These are phyloP conservation scores for Aspergillus sp. DNA, from an alignment of 2,329 filamentous ascomycete genomes.

Conservation along the genomic window DNA sequence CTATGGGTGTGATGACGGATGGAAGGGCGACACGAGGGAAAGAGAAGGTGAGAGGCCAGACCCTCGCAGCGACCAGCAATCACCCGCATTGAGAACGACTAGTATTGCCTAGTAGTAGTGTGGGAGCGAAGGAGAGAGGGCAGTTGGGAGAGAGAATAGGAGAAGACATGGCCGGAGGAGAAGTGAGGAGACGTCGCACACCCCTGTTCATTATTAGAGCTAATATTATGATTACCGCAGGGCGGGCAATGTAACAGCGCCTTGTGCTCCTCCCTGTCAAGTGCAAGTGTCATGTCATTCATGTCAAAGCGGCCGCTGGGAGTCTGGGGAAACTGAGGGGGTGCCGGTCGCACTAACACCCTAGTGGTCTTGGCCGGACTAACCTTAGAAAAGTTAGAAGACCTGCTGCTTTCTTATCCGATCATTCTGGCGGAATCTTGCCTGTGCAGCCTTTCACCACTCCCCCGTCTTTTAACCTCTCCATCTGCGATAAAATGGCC, in stretches of 20 bases:
- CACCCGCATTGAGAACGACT: conserved; percentile 21
- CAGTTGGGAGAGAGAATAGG: not conserved
- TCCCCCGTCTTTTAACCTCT: not conserved
- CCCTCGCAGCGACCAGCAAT: conserved; percentile 26
- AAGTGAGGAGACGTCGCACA: not conserved
- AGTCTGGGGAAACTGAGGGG: conserved; percentile 6
- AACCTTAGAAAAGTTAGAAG: too few species aligned
- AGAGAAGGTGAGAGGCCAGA: conserved; percentile 28
- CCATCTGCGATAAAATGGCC: conserved; percentile 61
- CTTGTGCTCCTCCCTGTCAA: not conserved
- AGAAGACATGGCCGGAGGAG: not conserved
- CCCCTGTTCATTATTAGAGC: not conserved
- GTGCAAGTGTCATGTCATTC: not conserved
- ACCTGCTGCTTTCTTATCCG: not conserved
- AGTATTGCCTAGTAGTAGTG: not conserved
- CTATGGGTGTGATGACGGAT: conserved; percentile 11
- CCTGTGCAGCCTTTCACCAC: not conserved
- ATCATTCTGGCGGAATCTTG: not conserved
- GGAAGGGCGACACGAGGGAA: conserved; percentile 17
- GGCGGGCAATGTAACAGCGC: not conserved
- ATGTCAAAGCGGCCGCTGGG: not conserved
- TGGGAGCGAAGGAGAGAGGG: not conserved
- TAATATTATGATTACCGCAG: not conserved
- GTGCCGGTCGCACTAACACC: not conserved
- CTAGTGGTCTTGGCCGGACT: not conserved